phyloP scores from a whole-genome alignment of 495 filamentous ascomycete species.

The Astrothelium macrocarpum region DNA sequence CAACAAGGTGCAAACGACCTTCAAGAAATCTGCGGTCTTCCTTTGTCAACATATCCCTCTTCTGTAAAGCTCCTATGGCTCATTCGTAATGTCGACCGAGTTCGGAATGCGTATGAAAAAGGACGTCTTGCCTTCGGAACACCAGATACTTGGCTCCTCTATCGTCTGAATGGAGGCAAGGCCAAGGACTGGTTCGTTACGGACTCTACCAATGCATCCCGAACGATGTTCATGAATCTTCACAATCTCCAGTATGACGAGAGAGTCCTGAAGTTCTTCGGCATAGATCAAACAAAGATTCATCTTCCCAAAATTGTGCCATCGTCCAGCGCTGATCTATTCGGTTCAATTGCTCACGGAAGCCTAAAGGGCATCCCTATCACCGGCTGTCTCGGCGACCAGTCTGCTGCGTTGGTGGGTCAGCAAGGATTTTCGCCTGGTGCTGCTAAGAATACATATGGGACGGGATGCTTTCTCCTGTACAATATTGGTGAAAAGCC shows the following conservation, averaged over 20 bases:
- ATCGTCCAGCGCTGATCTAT: conserved; percentile 70
- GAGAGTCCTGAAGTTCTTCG: conserved; percentile 69
- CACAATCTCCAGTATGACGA: conserved; percentile 77
- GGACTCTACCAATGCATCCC: conserved; percentile 83
- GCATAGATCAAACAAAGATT: conserved; percentile 62
- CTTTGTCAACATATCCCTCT: conserved; percentile 85
- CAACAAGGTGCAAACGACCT: conserved; percentile 57
- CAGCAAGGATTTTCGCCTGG: conserved; percentile 81
- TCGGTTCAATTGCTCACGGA: conserved; percentile 57
- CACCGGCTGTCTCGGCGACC: conserved; percentile 79
- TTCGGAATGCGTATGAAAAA: conserved; percentile 67
- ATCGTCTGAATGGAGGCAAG: conserved; percentile 72
- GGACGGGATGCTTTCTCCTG: conserved; percentile 85
- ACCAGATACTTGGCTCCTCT: conserved; percentile 82
- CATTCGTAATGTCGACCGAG: conserved; percentile 57
- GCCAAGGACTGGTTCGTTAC: conserved; percentile 62
- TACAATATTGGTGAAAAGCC: conserved; percentile 87
- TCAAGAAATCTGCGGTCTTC: conserved; percentile 67
- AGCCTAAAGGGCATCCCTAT: conserved; percentile 65
- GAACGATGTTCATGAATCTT: conserved; percentile 94
- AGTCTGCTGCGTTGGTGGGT: conserved; percentile 81
- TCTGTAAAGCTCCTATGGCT: conserved; percentile 84
- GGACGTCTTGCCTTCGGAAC: conserved; percentile 78
- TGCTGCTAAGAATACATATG: conserved; percentile 87
- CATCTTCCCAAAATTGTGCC: conserved; percentile 74